Conservation (phyloP, 768 basidiomycete species). For the Mycena haematopus region DNA sequence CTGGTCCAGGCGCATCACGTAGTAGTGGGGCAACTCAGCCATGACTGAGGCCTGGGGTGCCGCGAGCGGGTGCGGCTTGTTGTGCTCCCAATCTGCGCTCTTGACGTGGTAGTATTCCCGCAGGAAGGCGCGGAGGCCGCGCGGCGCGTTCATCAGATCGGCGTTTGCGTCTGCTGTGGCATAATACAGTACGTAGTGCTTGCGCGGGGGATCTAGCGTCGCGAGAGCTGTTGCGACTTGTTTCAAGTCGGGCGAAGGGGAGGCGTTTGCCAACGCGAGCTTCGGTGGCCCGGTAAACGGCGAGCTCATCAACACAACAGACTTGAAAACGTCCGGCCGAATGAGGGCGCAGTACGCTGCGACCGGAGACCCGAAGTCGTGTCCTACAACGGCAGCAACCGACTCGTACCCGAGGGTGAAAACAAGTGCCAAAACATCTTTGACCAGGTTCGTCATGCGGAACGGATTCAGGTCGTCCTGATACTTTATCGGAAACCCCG, state of each 20-base stretch:
- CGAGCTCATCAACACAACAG: slow-evolving; percentile 64
- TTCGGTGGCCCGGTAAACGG: slow-evolving; percentile 57
- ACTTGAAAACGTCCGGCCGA: slow-evolving; percentile 60
- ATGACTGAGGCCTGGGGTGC: slow-evolving; percentile 41
- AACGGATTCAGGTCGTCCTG: slow-evolving; percentile 59
- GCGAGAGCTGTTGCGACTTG: slow-evolving; percentile 40
- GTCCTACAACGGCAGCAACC: slow-evolving; percentile 60
- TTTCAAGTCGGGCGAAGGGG: slow-evolving; percentile 25
- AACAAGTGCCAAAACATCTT: slow-evolving; percentile 59
- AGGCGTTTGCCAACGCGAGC: slow-evolving; percentile 12
- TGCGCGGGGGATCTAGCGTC: slow-evolving; percentile 54
- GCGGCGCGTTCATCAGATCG: slow-evolving; percentile 51
- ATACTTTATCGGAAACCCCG: slow-evolving; percentile 37
- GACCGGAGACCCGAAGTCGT: slow-evolving; percentile 64
- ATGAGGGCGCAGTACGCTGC: slow-evolving; percentile 61
- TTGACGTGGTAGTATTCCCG: slow-evolving; percentile 64
- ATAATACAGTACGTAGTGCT: slow-evolving; percentile 63
- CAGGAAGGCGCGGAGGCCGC: slow-evolving; percentile 55
- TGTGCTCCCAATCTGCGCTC: slow-evolving; percentile 58
- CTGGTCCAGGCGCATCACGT: slow-evolving; percentile 61
- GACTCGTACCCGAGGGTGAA: slow-evolving; percentile 55
- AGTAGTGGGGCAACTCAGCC: slow-evolving; percentile 59
- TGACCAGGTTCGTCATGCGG: slow-evolving; percentile 55
- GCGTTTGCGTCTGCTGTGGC: slow-evolving; percentile 51
- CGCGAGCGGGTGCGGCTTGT: slow-evolving; percentile 47